Conservation (phyloP, 2,329 filamentous ascomycete genomes). For the Hyphodiscus sp. region DNA sequence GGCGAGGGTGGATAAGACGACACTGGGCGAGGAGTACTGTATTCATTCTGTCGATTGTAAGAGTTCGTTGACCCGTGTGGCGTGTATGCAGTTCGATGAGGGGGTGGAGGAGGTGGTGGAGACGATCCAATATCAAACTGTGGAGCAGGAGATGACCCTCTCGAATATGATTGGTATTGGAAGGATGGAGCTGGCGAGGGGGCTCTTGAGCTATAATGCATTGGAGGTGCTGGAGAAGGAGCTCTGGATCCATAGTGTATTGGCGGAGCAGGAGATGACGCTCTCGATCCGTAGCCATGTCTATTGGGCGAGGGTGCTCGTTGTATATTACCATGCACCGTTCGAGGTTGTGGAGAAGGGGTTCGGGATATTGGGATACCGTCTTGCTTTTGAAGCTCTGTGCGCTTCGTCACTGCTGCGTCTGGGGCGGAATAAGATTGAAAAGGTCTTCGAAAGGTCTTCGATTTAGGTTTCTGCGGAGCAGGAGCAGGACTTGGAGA, state of each 20-base stretch:
- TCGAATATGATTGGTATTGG: conserved; percentile 29
- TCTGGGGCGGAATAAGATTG: conserved; percentile 61
- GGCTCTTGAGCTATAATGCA: conserved; percentile 33
- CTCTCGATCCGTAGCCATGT: conserved; percentile 28
- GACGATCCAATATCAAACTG: conserved; percentile 31
- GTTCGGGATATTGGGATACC: conserved; percentile 19
- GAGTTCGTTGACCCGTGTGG: conserved; percentile 25
- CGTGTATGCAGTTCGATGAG: conserved; percentile 60
- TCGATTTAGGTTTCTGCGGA: conserved; percentile 39
- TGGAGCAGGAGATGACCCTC: conserved; percentile 34
- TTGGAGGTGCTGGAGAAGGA: conserved; percentile 33
- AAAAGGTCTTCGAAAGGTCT: conserved; percentile 60
- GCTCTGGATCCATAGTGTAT: conserved; percentile 31
- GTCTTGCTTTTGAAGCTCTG: conserved; percentile 26
- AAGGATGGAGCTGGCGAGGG: conserved; percentile 26
- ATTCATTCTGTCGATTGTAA: conserved; percentile 37
- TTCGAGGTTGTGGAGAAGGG: conserved; percentile 23
- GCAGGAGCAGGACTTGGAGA: conserved; percentile 28
- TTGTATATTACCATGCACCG: conserved; percentile 17
- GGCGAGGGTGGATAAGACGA: conserved; percentile 67
- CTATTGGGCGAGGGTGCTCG: conserved; percentile 26
- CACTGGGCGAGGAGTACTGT: conserved; percentile 49
- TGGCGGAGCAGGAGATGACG: conserved; percentile 33
- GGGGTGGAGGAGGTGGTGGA: conserved; percentile 77
- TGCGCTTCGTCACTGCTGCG: conserved; percentile 52